Conservation (phyloP, 305 asterid genomes). For the Fraxinus greggii region DNA sequence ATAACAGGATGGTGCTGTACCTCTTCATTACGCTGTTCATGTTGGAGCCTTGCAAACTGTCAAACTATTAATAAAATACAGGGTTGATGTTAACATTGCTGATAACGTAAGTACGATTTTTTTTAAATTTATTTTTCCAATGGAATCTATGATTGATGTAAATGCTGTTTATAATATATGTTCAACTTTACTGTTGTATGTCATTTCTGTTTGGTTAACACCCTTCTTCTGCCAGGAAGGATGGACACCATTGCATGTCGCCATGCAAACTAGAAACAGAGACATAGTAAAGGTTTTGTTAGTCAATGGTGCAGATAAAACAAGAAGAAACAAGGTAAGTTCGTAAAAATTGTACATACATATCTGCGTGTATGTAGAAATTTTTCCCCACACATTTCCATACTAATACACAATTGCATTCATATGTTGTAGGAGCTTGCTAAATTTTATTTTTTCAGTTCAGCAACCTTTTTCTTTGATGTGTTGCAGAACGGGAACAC, state of each 20-base stretch:
- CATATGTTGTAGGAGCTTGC: background rate
- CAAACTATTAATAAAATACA: conserved; percentile 75
- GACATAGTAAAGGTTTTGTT: conserved; percentile 63
- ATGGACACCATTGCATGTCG: conserved; percentile 91
- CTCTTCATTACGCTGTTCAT: conserved; percentile 95
- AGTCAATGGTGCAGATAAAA: conserved; percentile 79
- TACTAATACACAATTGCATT: background rate
- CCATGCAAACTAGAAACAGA: conserved; percentile 87
- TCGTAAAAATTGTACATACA: background rate
- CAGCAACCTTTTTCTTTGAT: background rate
- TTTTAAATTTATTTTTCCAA: background rate
- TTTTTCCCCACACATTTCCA: background rate
- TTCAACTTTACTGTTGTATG: background rate
- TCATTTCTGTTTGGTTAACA: background rate
- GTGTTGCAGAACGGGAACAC: conserved; percentile 69
- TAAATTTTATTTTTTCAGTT: background rate
- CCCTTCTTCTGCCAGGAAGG: conserved; percentile 55
- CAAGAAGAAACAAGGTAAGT: conserved; percentile 67
- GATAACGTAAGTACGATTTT: conserved; percentile 60
- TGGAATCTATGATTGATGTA: background rate
- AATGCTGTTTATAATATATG: background rate
- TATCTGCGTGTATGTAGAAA: background rate
- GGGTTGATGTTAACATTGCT: conserved; percentile 73
- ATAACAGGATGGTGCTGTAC: conserved; percentile 75
- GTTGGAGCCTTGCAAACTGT: conserved; percentile 88